A percentile compares a stretch with the other conserved stretches of the same genome.
Conservation (phyloP, 108 stramenopile genomes). For the Licmophora abbreviata region DNA sequence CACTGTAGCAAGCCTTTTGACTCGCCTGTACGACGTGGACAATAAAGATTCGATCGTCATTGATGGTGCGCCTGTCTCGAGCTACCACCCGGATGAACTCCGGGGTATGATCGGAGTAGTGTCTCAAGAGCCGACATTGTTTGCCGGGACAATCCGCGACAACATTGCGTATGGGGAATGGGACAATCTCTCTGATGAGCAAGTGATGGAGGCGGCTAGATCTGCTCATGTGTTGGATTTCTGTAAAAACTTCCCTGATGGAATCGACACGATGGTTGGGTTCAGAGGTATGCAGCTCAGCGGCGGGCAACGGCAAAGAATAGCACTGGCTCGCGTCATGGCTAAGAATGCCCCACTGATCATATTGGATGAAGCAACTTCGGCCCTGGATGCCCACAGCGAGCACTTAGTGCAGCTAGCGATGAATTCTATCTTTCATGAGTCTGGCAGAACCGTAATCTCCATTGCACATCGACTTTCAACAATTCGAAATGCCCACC, state of each 20-base stretch:
- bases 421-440: conserved; percentile 39
- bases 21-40: conserved; percentile 71
- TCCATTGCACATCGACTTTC: conserved; percentile 84
- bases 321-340: conserved; percentile 83
- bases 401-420: conserved; percentile 77
- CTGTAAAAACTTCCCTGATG: conserved; percentile 61
- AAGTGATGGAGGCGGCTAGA: conserved; percentile 55
- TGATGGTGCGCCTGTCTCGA: conserved; percentile 57
- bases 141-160: conserved; percentile 78
- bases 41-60: conserved; percentile 46
- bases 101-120: conserved; percentile 79
- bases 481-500: conserved; percentile 80
- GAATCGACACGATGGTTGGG: conserved; percentile 85
- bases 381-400: conserved; percentile 84
- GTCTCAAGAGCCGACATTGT: conserved; percentile 88
- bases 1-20: conserved; percentile 68
- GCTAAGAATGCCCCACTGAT: conserved; percentile 67
- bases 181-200: conserved; percentile 51
- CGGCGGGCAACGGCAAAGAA: conserved; percentile 90
- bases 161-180: conserved; percentile 80
- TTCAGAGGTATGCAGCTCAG: conserved; percentile 82
- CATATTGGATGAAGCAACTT: conserved; percentile 80
- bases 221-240: conserved; percentile 75
- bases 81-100: conserved; percentile 50
- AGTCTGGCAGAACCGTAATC: conserved; percentile 61